These are phyloP conservation scores for Aspergillus hortae DNA, from an alignment of 2,329 filamentous ascomycete genomes.

Conservation along the genomic window DNA sequence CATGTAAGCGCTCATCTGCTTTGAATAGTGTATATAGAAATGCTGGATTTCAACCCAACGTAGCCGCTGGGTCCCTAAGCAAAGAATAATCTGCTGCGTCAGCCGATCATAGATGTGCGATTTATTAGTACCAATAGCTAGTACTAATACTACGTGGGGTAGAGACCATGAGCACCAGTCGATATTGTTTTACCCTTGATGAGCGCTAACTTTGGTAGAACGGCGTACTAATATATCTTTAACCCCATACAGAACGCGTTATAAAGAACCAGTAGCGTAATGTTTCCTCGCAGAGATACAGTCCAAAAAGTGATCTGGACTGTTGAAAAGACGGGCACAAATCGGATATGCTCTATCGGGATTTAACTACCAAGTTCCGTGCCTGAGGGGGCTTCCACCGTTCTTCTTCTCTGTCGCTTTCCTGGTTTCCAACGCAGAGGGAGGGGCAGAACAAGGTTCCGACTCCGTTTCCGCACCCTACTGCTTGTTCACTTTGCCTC, in stretches of 20 bases:
- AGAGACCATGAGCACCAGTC: too few relatives aligned
- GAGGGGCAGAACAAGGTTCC: neutral
- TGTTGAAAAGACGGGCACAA: neutral
- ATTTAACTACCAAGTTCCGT: neutral
- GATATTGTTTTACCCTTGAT: too few relatives aligned
- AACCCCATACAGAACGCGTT: neutral
- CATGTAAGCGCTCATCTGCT: neutral
- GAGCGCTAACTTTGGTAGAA: neutral
- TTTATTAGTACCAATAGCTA: neutral
- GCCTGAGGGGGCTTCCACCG: neutral
- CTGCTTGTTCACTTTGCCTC: too few relatives aligned
- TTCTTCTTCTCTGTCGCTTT: neutral
- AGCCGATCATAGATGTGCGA: neutral
- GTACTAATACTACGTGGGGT: neutral
- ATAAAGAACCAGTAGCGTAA: neutral
- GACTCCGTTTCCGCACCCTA: neutral
- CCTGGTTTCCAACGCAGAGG: neutral
- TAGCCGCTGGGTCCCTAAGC: neutral
- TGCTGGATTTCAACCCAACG: neutral
- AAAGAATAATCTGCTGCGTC: neutral
- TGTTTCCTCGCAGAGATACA: neutral
- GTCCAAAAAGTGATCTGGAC: neutral
- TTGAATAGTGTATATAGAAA: neutral
- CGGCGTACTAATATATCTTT: neutral
- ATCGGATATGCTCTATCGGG: neutral